Percentiles rank a stretch among this genome's conserved stretches.
These are phyloP conservation scores for Thelonectria discophora DNA, from an alignment of 2,329 filamentous ascomycete genomes.

Conservation along the genomic window DNA sequence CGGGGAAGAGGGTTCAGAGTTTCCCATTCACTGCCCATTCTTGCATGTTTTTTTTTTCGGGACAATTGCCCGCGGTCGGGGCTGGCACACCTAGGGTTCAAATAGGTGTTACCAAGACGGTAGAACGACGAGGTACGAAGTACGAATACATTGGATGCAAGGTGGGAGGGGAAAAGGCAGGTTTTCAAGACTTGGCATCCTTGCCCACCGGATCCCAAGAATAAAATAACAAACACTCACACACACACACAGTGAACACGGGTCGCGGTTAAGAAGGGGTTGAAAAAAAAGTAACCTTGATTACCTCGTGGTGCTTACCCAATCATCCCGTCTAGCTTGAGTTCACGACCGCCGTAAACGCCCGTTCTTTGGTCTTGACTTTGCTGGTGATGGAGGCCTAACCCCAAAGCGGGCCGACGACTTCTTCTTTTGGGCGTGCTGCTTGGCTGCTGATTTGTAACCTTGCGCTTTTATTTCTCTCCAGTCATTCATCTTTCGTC, in stretches of 20 bases:
- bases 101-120: too few species aligned
- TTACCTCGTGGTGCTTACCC: conserved; percentile 6
- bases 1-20: too few species aligned
- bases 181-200: conserved; percentile 16
- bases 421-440: not conserved
- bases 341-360: conserved; percentile 9
- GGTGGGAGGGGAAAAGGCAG: conserved; percentile 4
- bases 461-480: too few species aligned
- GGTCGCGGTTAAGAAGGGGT: not conserved
- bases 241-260: conserved; percentile 7
- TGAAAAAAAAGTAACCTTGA: not conserved
- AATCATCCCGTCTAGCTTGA: conserved; percentile 8
- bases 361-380: not conserved
- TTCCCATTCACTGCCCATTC: too few species aligned
- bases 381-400: too few species aligned
- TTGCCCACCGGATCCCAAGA: conserved; percentile 2
- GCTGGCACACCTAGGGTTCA: too few species aligned
- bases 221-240: not conserved
- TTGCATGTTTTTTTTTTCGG: too few species aligned
- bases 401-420: too few species aligned
- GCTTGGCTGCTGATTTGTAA: too few species aligned
- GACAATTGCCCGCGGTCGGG: too few species aligned
- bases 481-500: not conserved
- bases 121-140: too few species aligned
- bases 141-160: too few species aligned